A percentile compares a stretch with the other conserved stretches of the same genome.
These are phyloP conservation scores for Brettanomyces anomalus DNA, from an alignment of 805 yeast species.

Conservation along the genomic window DNA sequence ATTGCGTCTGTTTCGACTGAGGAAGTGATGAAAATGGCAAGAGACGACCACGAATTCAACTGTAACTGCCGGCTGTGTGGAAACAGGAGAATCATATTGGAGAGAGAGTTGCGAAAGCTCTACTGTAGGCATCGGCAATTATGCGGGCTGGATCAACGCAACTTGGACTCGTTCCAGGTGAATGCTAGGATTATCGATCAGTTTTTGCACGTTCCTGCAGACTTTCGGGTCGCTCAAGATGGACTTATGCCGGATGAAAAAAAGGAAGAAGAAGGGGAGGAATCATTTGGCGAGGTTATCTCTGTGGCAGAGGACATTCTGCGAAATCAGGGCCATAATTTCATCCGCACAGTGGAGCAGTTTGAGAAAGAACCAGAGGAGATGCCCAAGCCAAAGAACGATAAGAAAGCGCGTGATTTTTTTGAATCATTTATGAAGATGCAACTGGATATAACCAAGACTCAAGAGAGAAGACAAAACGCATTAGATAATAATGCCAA, in stretches of 20 bases:
- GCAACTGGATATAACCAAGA: neutral
- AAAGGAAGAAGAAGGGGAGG: neutral
- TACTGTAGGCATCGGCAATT: conserved; percentile 60
- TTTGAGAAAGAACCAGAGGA: conserved; percentile 39
- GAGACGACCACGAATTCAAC: conserved; percentile 43
- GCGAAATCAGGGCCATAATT: conserved; percentile 67
- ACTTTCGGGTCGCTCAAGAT: conserved; percentile 3
- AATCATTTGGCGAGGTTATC: conserved; percentile 8
- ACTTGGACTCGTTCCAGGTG: conserved; percentile 29
- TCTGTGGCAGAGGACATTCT: conserved; percentile 73
- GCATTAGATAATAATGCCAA: no score
- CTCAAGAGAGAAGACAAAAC: no score
- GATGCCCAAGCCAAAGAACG: neutral
- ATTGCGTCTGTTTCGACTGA: conserved; percentile 61
- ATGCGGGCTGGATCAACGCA: conserved; percentile 23
- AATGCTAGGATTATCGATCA: conserved; percentile 19
- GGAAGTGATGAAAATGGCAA: conserved; percentile 57
- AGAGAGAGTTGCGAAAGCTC: conserved; percentile 65
- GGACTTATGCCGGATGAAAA: neutral
- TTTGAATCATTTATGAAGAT: neutral
- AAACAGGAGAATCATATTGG: conserved; percentile 59
- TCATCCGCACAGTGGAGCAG: conserved; percentile 72
- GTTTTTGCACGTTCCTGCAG: conserved; percentile 15
- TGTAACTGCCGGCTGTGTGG: conserved; percentile 80
- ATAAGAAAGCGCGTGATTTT: neutral